Conservation (phyloP, 306 rosid genomes). For the Amphicarpaea edgeworthii region DNA sequence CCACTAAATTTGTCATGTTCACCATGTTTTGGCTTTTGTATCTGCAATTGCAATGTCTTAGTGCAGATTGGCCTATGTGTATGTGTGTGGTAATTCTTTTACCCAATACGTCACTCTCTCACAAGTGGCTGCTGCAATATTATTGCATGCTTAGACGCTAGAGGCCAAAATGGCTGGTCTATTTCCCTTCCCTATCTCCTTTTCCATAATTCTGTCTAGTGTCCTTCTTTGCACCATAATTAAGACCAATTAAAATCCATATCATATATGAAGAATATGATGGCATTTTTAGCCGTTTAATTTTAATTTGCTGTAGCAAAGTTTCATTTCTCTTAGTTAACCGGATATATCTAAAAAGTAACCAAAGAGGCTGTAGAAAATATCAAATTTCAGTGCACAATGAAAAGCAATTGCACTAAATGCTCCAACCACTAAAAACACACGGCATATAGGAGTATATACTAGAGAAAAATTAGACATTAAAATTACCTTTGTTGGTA, state of each 20-base stretch:
- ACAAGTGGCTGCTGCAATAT: conserved; percentile 2
- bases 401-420: background rate
- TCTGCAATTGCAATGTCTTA: conserved; percentile 7
- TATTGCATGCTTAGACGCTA: conserved; percentile 16
- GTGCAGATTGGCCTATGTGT: conserved; percentile 42
- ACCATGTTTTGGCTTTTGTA: conserved; percentile 38
- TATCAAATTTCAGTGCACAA: background rate
- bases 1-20: conserved; percentile 56
- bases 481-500: background rate
- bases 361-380: background rate
- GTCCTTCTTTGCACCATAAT: background rate
- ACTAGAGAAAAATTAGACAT: background rate
- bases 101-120: conserved; percentile 37
- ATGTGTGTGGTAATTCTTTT: background rate
- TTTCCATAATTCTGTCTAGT: conserved; percentile 8
- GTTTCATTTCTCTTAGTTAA: background rate
- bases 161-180: conserved; percentile 33
- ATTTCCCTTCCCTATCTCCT: background rate
- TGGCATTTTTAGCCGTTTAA: conserved; percentile 26
- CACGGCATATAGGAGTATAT: too few relatives aligned
- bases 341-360: background rate
- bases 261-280: too few relatives aligned
- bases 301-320: background rate
- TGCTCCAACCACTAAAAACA: background rate
- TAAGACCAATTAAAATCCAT: conserved; percentile 6